Evolutionary conservation across 2,329 filamentous ascomycete genomes (phyloP).

Genomic region (Ceratocystis harringtonii): DNA sequence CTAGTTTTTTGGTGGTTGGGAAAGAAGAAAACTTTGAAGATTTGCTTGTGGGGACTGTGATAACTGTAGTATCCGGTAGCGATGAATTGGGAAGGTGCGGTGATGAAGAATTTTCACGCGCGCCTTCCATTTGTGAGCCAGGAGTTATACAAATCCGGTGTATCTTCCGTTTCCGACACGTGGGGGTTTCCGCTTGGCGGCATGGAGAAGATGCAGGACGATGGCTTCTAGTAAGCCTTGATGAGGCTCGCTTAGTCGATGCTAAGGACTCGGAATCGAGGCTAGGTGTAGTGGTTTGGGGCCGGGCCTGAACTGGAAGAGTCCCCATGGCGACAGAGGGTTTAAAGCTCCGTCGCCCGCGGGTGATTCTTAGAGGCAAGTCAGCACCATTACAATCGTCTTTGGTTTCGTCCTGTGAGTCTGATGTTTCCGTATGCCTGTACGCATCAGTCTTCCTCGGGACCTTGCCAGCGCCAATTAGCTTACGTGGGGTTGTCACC

Average conservation of each 20-base stretch:
- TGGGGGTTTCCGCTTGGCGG: neutral
- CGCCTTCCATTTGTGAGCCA: neutral
- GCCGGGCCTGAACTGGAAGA: too few relatives aligned
- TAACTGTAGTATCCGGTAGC: neutral
- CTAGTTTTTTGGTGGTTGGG: neutral
- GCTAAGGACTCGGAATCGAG: too few relatives aligned
- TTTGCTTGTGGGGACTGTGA: neutral
- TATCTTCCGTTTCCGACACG: neutral
- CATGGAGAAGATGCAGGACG: neutral
- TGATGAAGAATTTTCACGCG: constrained; percentile 1
- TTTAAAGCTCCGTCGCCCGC: too few relatives aligned
- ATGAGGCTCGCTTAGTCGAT: too few relatives aligned
- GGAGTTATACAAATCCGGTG: neutral
- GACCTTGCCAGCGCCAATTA: neutral
- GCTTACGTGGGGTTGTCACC: constrained; percentile 7
- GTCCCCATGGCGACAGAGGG: too few relatives aligned
- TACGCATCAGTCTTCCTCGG: neutral
- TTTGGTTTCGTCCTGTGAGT: neutral
- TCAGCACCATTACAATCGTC: neutral
- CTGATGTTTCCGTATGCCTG: neutral
- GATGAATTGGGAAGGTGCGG: neutral
- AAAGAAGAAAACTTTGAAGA: neutral
- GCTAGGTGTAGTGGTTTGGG: too few relatives aligned
- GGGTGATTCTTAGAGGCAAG: neutral
- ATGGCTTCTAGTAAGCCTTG: neutral